These are phyloP conservation scores for Adansonia madagascariensis DNA, from an alignment of 441 rosid genomes.

Conservation along the genomic window DNA sequence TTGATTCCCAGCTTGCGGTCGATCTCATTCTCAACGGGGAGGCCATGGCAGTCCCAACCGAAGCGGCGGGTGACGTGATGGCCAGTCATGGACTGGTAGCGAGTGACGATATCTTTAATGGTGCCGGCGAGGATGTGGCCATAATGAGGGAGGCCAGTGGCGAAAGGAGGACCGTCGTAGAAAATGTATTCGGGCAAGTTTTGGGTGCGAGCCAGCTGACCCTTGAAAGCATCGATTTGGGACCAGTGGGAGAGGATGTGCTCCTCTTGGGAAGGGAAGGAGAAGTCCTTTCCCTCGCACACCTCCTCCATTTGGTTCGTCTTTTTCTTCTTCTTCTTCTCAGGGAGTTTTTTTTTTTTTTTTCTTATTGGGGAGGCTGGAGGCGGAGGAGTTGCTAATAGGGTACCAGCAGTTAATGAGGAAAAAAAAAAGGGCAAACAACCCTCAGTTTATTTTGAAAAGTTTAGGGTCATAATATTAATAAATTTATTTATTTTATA, in stretches of 20 bases:
- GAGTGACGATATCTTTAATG: constrained; percentile 86
- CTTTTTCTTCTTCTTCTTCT: not conserved
- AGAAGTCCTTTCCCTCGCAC: constrained; percentile 82
- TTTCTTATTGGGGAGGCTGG: not conserved
- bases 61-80: constrained; percentile 96
- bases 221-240: constrained; percentile 71
- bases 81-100: constrained; percentile 86
- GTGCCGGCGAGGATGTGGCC: constrained; percentile 99
- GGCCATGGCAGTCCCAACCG: constrained; percentile 99
- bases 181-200: constrained; percentile 75
- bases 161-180: constrained; percentile 98
- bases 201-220: constrained; percentile 64
- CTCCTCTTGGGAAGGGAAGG: constrained; percentile 79
- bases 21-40: constrained; percentile 94
- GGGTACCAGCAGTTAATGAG: too few species aligned
- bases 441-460: not conserved
- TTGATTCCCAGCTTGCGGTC: constrained; percentile 65
- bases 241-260: constrained; percentile 61
- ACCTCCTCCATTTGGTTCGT: constrained; percentile 76
- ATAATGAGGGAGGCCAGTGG: constrained; percentile 95
- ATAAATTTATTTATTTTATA: too few species aligned
- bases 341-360: not conserved
- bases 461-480: not conserved
- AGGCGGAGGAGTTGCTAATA: not conserved
- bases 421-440: not conserved